phyloP scores from a whole-genome alignment of 495 filamentous ascomycete genomes.

The Aspergillus diversus region DNA sequence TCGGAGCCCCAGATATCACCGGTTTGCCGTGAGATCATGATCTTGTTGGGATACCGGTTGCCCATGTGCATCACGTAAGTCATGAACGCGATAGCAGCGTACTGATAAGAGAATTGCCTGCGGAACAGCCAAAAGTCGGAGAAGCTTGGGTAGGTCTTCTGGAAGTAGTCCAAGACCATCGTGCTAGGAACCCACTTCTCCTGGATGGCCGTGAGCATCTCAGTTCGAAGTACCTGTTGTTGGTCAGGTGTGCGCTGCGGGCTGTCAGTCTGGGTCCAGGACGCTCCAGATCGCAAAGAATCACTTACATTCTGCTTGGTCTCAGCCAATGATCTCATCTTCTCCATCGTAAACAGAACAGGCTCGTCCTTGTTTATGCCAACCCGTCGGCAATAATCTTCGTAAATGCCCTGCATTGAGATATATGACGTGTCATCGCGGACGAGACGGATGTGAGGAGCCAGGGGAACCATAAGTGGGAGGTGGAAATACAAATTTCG shows the following conservation, averaged over 20 bases:
- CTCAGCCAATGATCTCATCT: conserved; percentile 75
- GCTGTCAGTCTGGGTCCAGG: conserved; percentile 27
- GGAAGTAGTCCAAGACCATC: conserved; percentile 86
- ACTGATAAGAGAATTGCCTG: conserved; percentile 92
- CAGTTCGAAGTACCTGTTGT: conserved; percentile 69
- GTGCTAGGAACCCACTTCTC: conserved; percentile 84
- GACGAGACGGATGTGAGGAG: conserved; percentile 89
- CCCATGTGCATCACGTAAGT: conserved; percentile 97
- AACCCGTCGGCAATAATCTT: conserved; percentile 88
- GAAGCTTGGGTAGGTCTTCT: conserved; percentile 83
- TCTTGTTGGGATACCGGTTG: conserved; percentile 91
- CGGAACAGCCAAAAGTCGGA: conserved; percentile 98
- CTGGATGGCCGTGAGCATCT: conserved; percentile 90
- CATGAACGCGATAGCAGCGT: conserved; percentile 97
- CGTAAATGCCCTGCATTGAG: conserved; percentile 89
- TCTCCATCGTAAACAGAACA: conserved; percentile 91
- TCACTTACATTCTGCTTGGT: conserved; percentile 61
- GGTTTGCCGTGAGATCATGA: conserved; percentile 83
- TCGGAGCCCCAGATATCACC: conserved; percentile 98
- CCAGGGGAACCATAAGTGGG: conserved; percentile 90
- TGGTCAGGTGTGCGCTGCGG: conserved; percentile 66
- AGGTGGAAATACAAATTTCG: conserved; percentile 95
- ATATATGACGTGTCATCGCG: conserved; percentile 95
- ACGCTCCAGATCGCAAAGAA: not conserved
- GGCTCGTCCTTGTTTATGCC: conserved; percentile 93